phyloP scores from a whole-genome alignment of 352 stramenopile species.

The Globisporangium splendens region DNA sequence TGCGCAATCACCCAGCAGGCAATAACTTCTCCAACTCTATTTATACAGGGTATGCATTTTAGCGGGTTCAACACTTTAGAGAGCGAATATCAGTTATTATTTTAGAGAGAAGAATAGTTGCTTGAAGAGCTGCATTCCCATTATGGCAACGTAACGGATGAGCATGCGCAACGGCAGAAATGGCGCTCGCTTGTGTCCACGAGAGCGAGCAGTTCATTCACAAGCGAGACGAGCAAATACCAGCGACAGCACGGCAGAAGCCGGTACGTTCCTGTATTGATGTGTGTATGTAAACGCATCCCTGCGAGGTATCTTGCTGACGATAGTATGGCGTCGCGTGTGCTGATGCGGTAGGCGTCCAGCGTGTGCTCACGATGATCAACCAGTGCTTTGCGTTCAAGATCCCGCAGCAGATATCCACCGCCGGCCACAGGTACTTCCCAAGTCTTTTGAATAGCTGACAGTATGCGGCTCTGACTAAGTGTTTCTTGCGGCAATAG shows the following conservation, averaged over 20 bases:
- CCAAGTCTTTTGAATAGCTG: neutral
- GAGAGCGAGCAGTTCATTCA: too few species aligned
- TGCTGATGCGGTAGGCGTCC: constrained; percentile 25
- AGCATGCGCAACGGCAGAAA: neutral
- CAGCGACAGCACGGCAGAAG: constrained; percentile 2
- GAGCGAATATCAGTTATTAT: neutral
- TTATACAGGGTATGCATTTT: neutral
- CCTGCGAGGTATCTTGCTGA: neutral
- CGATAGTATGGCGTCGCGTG: neutral
- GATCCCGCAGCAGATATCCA: constrained; percentile 58
- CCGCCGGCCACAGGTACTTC: constrained; percentile 47
- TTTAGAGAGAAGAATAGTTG: too few species aligned
- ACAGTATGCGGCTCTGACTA: neutral
- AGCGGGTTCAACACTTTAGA: neutral
- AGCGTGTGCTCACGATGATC: constrained; percentile 58
- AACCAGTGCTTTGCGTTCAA: constrained; percentile 73
- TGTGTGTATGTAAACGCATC: neutral
- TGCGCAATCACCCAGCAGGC: neutral
- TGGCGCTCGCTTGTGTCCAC: neutral
- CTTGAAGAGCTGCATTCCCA: too few species aligned
- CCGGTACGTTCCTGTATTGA: neutral
- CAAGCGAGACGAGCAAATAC: neutral
- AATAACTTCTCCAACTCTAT: too few species aligned
- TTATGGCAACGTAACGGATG: neutral
- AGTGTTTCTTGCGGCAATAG: constrained; percentile 13